Base-by-base conservation (phyloP, 2,329 filamentous ascomycete genomes). In the Aureobasidium sp. region DNA sequence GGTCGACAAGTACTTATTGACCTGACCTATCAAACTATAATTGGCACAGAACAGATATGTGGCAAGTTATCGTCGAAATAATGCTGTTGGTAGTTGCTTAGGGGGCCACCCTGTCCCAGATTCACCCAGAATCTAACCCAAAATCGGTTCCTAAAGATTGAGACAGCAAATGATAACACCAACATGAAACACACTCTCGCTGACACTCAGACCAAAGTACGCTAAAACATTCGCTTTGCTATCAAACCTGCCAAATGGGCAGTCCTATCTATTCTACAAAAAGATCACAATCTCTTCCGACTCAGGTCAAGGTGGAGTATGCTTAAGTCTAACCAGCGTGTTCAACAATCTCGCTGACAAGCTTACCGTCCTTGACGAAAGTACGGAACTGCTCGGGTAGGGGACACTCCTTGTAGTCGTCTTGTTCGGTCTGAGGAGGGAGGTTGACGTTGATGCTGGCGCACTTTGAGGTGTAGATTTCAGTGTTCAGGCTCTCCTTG, bases 311-410 rank as follows among this genome's bases (percentile, higher is more conserved):
- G 12, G 8, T 19, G 12, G 27, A 29, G 15, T 3, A 56, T 19
- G 27, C 11, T 33, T 39, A n/a, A 17, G 24, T 71, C 67, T 81
- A 97, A 62, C 93, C 92, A 66, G 89, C 85, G 77, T 97, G 93
- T 70, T 94, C 91, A 19, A 99, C 94, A 74, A 99, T 97, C 81
- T 97, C 93, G 71, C 86, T 96, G 31, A 93, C 83, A 65, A 97
- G 72, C 66, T 88, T 85, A 24, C 90, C 89, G 75, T 91, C 79
- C 74, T 87, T 90, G 78, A 84, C 81, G 82, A 81, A 90, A 80
- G 71, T 91, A 84, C 91, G 86, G 70, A 97, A 89, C 79, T 99
- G 94, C 70, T 92, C 90, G 0, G 94, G 94, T 63, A 97, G 75
- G 0, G 94, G 87, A 59, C 90, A 83, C 76, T 99, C 94, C 73